A percentile compares a stretch with the other conserved stretches of the same genome.
Evolutionary conservation across 352 stramenopile genomes (phyloP).

Genomic region (Pythium brachiatum): DNA sequence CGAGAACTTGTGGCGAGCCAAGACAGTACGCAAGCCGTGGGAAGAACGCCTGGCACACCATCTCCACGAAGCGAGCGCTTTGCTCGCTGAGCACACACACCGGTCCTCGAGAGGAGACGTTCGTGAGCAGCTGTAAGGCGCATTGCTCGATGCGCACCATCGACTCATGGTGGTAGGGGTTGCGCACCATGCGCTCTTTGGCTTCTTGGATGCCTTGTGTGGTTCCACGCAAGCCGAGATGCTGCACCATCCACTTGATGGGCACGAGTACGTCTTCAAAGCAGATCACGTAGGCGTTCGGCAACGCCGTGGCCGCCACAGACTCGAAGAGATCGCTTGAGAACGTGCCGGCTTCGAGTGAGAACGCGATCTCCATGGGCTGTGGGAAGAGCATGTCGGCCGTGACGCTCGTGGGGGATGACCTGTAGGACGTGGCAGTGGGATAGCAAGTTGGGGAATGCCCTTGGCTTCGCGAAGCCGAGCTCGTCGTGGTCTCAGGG

Average conservation of each 20-base stretch:
- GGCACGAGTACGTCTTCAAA: conserved; percentile 69
- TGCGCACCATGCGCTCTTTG: conserved; percentile 44
- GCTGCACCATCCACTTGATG: conserved; percentile 60
- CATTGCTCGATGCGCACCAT: conserved; percentile 61
- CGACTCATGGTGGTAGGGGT: conserved; percentile 43
- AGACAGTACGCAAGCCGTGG: conserved; percentile 62
- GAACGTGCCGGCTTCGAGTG: conserved; percentile 21
- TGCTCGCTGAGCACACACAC: conserved; percentile 71
- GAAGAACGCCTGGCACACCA: conserved; percentile 60
- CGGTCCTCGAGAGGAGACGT: conserved; percentile 42
- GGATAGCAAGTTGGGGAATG: conserved; percentile 7
- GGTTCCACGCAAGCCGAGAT: conserved; percentile 44
- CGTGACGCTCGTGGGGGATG: neutral
- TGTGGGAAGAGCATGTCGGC: conserved; percentile 21
- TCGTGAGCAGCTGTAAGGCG: conserved; percentile 48
- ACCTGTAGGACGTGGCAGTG: neutral
- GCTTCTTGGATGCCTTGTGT: conserved; percentile 38
- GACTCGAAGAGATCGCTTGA: conserved; percentile 23
- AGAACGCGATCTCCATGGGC: conserved; percentile 29
- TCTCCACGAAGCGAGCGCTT: conserved; percentile 57
- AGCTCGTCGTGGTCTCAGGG: neutral
- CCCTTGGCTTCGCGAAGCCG: neutral
- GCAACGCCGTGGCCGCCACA: conserved; percentile 11
- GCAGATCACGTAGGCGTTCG: conserved; percentile 62
- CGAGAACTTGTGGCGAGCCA: conserved; percentile 41